A percentile compares a stretch with the other conserved stretches of the same genome.
These are phyloP conservation scores for Scytalidium sp. DNA, from an alignment of 2,329 filamentous ascomycete genomes.

Conservation along the genomic window DNA sequence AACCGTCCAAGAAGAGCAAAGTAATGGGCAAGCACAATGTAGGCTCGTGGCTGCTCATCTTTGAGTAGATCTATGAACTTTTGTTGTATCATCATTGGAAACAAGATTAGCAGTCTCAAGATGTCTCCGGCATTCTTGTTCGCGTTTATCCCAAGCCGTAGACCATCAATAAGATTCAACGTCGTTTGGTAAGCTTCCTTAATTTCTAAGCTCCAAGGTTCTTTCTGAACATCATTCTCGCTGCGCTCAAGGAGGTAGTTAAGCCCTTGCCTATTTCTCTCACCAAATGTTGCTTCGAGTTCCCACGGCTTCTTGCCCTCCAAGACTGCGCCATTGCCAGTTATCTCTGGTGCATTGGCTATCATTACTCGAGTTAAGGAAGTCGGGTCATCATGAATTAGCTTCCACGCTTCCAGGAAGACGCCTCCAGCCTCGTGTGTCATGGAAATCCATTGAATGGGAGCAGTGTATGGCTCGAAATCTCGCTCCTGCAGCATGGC, in stretches of 20 bases:
- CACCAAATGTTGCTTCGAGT: conserved; percentile 5
- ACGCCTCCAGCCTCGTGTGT: conserved; percentile 5
- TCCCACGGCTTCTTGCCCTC: conserved; percentile 4
- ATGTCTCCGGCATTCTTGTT: conserved; percentile 2
- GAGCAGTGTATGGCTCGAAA: conserved; percentile 13
- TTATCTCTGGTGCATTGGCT: conserved; percentile 7
- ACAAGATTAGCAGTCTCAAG: conserved; percentile 11
- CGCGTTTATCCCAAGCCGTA: conserved; percentile 8
- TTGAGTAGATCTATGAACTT: conserved; percentile 12
- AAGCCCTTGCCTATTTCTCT: conserved; percentile 10
- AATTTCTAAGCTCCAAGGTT: conserved; percentile 14
- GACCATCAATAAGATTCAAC: conserved; percentile 11
- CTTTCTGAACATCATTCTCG: conserved; percentile 4
- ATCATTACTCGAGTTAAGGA: conserved; percentile 12
- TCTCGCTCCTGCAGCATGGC: conserved; percentile 13
- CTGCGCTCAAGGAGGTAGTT: conserved; percentile 11
- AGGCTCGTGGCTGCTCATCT: conserved; percentile 13
- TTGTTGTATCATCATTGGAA: conserved; percentile 8
- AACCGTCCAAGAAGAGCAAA: conserved; percentile 29
- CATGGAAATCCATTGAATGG: conserved; percentile 16
- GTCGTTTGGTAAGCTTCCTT: conserved; percentile 12
- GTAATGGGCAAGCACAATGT: conserved; percentile 28
- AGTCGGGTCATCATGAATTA: conserved; percentile 7
- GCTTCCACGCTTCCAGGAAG: conserved; percentile 12
- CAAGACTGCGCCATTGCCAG: conserved; percentile 7